A percentile compares a stretch with the other conserved stretches of the same genome.
Evolutionary conservation across 1,284 basidiomycete genomes (phyloP).

Genomic region (Microbotryum scabiosae): DNA sequence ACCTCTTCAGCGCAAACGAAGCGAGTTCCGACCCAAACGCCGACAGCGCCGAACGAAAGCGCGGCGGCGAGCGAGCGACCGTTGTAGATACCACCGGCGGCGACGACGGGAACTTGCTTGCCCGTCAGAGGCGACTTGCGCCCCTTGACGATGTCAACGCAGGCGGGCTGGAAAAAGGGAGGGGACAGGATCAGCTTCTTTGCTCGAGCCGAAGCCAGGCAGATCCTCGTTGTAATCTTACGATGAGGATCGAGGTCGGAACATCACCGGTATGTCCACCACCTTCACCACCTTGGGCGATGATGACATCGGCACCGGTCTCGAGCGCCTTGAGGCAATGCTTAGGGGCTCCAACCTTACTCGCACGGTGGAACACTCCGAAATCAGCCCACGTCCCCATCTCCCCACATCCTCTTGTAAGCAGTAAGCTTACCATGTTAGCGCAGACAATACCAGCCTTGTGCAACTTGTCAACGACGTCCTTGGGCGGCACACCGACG

Average conservation of each 20-base stretch:
- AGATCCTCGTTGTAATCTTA: neutral
- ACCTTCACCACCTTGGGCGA: slow-evolving; percentile 58
- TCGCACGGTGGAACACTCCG: no score
- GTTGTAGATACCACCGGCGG: slow-evolving; percentile 77
- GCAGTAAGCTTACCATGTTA: slow-evolving; percentile 77
- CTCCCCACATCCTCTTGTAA: slow-evolving; percentile 48
- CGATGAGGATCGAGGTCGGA: slow-evolving; percentile 38
- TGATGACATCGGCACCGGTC: slow-evolving; percentile 75
- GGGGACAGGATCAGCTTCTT: slow-evolving; percentile 8
- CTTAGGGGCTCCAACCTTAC: slow-evolving; percentile 26
- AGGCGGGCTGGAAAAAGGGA: slow-evolving; percentile 55
- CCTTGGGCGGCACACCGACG: slow-evolving; percentile 69
- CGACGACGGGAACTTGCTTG: slow-evolving; percentile 67
- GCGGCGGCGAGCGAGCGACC: slow-evolving; percentile 66
- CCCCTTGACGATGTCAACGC: slow-evolving; percentile 68
- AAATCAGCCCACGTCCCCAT: no score
- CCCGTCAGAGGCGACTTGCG: slow-evolving; percentile 67
- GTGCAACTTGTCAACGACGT: slow-evolving; percentile 68
- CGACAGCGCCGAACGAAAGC: slow-evolving; percentile 72
- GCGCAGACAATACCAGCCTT: slow-evolving; percentile 45
- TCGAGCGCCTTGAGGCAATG: slow-evolving; percentile 70
- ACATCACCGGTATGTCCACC: slow-evolving; percentile 53
- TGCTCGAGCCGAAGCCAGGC: slow-evolving; percentile 37
- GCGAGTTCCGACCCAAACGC: slow-evolving; percentile 77
- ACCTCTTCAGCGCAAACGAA: slow-evolving; percentile 50